phyloP scores from a whole-genome alignment of 805 yeast genomes.

The Candida fluviatilis region DNA sequence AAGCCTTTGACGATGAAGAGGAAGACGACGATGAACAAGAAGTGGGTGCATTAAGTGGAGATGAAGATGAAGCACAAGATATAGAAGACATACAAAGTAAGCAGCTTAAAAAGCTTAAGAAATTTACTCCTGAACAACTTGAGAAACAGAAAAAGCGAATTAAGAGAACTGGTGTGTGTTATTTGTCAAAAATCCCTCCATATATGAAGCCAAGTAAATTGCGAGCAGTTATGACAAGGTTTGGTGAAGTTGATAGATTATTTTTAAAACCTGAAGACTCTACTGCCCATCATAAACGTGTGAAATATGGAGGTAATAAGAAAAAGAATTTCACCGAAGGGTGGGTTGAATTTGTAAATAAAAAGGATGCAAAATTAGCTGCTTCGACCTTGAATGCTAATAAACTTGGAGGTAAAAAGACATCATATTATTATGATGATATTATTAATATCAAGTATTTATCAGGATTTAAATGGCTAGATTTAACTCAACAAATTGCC shows the following conservation, averaged over 20 bases:
- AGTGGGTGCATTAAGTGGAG: conserved; percentile 10
- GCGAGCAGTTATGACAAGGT: conserved; percentile 72
- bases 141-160: conserved; percentile 51
- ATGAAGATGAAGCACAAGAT: conserved; percentile 9
- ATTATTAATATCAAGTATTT: conserved; percentile 86
- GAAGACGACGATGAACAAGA: conserved; percentile 7
- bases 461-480: conserved; percentile 92
- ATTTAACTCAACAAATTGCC: conserved; percentile 89
- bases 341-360: conserved; percentile 88
- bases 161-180: conserved; percentile 85
- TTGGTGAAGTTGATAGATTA: conserved; percentile 85
- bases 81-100: conserved; percentile 8
- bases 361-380: conserved; percentile 84
- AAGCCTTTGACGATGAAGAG: conserved; percentile 11
- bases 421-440: conserved; percentile 89
- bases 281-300: conserved; percentile 57
- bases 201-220: conserved; percentile 94
- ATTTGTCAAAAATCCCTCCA: conserved; percentile 87
- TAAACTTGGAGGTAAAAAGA: conserved; percentile 87
- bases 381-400: conserved; percentile 85
- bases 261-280: conserved; percentile 85
- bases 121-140: conserved; percentile 53
- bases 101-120: conserved; percentile 42
- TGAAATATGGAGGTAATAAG: conserved; percentile 88
- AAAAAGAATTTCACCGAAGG: conserved; percentile 88